Conservation (phyloP, 2,329 filamentous ascomycete species). For the Aspergillus calidoustus region DNA sequence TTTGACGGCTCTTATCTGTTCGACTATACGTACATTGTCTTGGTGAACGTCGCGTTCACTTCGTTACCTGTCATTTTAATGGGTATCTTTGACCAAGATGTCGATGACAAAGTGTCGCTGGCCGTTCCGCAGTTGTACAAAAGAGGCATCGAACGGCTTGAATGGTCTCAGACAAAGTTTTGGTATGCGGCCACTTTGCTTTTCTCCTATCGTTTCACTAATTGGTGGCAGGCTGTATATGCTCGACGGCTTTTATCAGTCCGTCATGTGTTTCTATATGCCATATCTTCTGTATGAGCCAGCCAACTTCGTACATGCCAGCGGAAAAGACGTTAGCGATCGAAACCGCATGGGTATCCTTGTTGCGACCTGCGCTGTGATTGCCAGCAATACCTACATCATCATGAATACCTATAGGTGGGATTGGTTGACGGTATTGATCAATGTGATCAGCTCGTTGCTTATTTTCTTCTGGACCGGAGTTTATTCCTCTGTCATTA, state of each 20-base stretch:
- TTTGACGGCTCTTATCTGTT: constrained; percentile 97
- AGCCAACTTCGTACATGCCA: constrained; percentile 70
- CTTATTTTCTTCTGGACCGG: constrained; percentile 97
- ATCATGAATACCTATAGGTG: constrained; percentile 95
- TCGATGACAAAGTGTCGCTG: constrained; percentile 89
- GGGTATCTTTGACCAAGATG: constrained; percentile 96
- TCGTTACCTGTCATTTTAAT: constrained; percentile 93
- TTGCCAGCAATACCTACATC: constrained; percentile 92
- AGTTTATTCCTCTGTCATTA: constrained; percentile 71
- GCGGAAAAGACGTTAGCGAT: constrained; percentile 77
- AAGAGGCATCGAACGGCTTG: constrained; percentile 89
- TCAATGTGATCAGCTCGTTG: constrained; percentile 79
- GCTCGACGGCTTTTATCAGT: constrained; percentile 93
- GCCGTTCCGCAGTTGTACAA: constrained; percentile 95
- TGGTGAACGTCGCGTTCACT: constrained; percentile 97
- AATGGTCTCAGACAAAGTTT: constrained; percentile 96
- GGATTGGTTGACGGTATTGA: constrained; percentile 93
- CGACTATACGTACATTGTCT: constrained; percentile 95
- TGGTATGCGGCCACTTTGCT: constrained; percentile 69
- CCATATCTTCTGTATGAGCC: constrained; percentile 78
- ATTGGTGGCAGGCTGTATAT: constrained; percentile 75
- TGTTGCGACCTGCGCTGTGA: constrained; percentile 79
- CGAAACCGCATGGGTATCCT: constrained; percentile 84
- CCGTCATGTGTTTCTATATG: constrained; percentile 89
- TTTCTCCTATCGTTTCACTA: constrained; percentile 29